These are phyloP conservation scores for Pachyrhizus erosus DNA, from an alignment of 306 rosid genomes.

Conservation along the genomic window DNA sequence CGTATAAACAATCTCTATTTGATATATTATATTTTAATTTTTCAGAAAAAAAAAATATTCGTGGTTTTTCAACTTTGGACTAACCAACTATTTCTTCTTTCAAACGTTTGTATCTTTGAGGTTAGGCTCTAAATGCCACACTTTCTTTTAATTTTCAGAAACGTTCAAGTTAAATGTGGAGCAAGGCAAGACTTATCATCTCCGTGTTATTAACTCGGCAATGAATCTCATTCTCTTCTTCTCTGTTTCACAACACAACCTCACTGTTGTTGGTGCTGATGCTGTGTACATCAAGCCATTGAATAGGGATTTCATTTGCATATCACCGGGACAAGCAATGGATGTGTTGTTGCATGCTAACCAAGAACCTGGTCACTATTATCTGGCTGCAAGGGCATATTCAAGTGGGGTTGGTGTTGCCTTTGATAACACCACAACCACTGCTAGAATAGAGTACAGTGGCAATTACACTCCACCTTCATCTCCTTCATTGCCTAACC, in stretches of 20 bases:
- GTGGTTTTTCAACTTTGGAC: not conserved
- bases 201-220: slow-evolving; percentile 53
- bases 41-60: too few relatives aligned
- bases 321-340: slow-evolving; percentile 66
- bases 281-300: slow-evolving; percentile 51
- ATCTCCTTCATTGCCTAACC: slow-evolving; percentile 37
- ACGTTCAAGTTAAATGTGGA: slow-evolving; percentile 53
- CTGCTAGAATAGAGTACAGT: slow-evolving; percentile 55
- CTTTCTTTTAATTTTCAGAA: slow-evolving; percentile 30
- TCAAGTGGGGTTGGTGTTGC: slow-evolving; percentile 34
- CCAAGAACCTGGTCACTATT: slow-evolving; percentile 50
- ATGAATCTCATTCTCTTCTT: slow-evolving; percentile 57
- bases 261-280: slow-evolving; percentile 57
- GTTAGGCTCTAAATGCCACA: too few relatives aligned
- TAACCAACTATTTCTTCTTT: not conserved
- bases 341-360: slow-evolving; percentile 56
- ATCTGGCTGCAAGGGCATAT: slow-evolving; percentile 53
- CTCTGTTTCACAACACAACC: slow-evolving; percentile 54
- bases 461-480: slow-evolving; percentile 30
- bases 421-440: slow-evolving; percentile 54
- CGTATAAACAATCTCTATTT: too few relatives aligned
- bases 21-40: too few relatives aligned
- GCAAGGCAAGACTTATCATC: slow-evolving; percentile 56
- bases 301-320: slow-evolving; percentile 43
- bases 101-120: not conserved